Evolutionary conservation across 2,329 filamentous ascomycete species (phyloP).

Genomic region (Cordyceps militaris): DNA sequence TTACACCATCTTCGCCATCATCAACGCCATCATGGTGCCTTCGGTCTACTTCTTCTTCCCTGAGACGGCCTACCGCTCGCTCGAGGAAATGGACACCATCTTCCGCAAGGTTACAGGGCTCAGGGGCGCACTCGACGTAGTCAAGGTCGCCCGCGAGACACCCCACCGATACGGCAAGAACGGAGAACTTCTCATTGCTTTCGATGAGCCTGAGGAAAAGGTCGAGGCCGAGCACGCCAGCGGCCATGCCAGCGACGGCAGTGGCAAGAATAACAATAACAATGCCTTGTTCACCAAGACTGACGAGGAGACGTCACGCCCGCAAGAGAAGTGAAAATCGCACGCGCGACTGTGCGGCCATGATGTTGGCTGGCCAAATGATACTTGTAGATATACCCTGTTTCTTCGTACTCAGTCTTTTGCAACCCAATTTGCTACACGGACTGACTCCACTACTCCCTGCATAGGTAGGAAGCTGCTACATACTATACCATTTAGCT

Average conservation of each 20-base stretch:
- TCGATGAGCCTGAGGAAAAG: slow-evolving; percentile 27
- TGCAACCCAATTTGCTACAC: neutral
- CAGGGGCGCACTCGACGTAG: slow-evolving; percentile 28
- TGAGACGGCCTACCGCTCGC: slow-evolving; percentile 55
- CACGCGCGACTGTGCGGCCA: neutral
- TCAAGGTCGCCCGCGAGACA: slow-evolving; percentile 36
- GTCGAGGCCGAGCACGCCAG: slow-evolving; percentile 22
- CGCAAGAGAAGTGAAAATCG: slow-evolving; percentile 12
- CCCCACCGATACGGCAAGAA: slow-evolving; percentile 52
- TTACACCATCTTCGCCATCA: slow-evolving; percentile 60
- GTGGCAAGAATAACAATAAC: slow-evolving; percentile 20
- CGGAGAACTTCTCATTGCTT: slow-evolving; percentile 47
- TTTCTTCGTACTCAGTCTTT: neutral
- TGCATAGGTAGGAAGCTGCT: neutral
- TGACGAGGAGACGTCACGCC: slow-evolving; percentile 30
- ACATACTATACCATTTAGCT: too few species aligned
- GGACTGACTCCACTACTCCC: neutral
- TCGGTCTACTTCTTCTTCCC: slow-evolving; percentile 56
- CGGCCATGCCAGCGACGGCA: slow-evolving; percentile 22
- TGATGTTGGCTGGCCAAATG: too few species aligned
- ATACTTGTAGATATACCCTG: slow-evolving; percentile 13
- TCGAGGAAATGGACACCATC: slow-evolving; percentile 62
- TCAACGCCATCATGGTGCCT: slow-evolving; percentile 55
- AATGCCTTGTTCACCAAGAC: slow-evolving; percentile 23
- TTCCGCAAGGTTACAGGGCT: slow-evolving; percentile 49